Percentiles rank a stretch among this genome's conserved stretches.
Evolutionary conservation across 2,329 filamentous ascomycete species (phyloP).

Genomic region (Aspergillus brunneoviolaceus): DNA sequence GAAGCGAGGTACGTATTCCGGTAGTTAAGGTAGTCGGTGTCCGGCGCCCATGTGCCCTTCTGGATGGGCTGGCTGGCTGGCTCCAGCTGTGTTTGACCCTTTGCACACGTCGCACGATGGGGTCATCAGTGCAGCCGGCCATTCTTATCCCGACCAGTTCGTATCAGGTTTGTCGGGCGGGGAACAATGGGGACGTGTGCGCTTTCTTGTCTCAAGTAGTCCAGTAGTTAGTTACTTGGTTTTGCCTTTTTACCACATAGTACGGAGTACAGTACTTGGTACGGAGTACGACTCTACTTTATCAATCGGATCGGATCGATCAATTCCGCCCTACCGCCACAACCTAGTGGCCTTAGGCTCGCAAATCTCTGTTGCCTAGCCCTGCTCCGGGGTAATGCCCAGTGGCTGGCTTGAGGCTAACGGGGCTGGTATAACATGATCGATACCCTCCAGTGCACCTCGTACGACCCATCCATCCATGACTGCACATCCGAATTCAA

Average conservation of each 20-base stretch:
- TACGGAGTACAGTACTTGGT: too few relatives aligned
- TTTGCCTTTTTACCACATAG: too few relatives aligned
- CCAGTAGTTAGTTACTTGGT: too few relatives aligned
- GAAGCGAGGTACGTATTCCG: background rate
- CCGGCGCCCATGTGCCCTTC: conserved; percentile 5
- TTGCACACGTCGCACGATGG: conserved; percentile 8
- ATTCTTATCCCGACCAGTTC: background rate
- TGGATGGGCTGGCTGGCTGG: background rate
- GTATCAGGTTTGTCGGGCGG: background rate
- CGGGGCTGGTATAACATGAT: background rate
- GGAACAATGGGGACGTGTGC: background rate
- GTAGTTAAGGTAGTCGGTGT: background rate
- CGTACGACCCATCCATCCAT: background rate
- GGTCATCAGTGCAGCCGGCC: conserved; percentile 8
- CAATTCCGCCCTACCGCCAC: conserved; percentile 13
- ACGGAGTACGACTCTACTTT: background rate
- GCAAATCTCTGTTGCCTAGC: background rate
- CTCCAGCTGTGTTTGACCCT: background rate
- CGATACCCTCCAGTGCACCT: background rate
- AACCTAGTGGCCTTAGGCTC: conserved; percentile 4
- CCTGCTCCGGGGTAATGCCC: background rate
- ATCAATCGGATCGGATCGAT: conserved; percentile 14
- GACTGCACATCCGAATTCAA: background rate
- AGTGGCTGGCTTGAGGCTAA: background rate
- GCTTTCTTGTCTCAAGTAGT: too few relatives aligned